These are phyloP conservation scores for Westerdykella ornata DNA, from an alignment of 2,329 filamentous ascomycete genomes.

Conservation along the genomic window DNA sequence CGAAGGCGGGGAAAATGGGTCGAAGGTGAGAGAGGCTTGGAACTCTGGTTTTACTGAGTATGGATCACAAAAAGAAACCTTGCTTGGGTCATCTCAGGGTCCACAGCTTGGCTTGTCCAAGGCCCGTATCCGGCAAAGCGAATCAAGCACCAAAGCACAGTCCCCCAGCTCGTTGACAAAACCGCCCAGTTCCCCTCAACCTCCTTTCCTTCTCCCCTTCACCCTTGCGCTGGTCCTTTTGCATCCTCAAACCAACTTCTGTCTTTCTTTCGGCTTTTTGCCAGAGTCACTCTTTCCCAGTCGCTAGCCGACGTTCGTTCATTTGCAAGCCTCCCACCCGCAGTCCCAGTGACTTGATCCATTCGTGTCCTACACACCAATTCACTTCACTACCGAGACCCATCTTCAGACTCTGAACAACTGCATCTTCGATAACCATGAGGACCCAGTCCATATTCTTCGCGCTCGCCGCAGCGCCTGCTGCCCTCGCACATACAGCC, in stretches of 20 bases:
- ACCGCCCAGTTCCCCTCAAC: constrained; percentile 12
- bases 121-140: neutral
- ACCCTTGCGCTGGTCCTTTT: constrained; percentile 17
- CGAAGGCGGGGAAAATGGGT: no score
- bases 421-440: constrained; percentile 15
- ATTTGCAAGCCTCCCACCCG: constrained; percentile 15
- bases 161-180: constrained; percentile 16
- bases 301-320: constrained; percentile 37
- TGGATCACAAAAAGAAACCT: neutral
- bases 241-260: constrained; percentile 22
- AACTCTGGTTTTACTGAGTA: no score
- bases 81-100: neutral
- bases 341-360: constrained; percentile 31
- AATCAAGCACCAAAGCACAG: neutral
- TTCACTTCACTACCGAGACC: neutral
- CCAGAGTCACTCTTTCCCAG: constrained; percentile 30
- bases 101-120: neutral
- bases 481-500: constrained; percentile 31
- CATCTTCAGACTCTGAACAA: neutral
- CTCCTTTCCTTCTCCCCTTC: constrained; percentile 13
- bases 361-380: constrained; percentile 19
- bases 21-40: no score
- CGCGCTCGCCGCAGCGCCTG: constrained; percentile 29
- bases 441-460: constrained; percentile 30
- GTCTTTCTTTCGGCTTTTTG: constrained; percentile 28